These are phyloP conservation scores for Starmerella bombicola DNA, from an alignment of 805 yeast genomes.

Conservation along the genomic window DNA sequence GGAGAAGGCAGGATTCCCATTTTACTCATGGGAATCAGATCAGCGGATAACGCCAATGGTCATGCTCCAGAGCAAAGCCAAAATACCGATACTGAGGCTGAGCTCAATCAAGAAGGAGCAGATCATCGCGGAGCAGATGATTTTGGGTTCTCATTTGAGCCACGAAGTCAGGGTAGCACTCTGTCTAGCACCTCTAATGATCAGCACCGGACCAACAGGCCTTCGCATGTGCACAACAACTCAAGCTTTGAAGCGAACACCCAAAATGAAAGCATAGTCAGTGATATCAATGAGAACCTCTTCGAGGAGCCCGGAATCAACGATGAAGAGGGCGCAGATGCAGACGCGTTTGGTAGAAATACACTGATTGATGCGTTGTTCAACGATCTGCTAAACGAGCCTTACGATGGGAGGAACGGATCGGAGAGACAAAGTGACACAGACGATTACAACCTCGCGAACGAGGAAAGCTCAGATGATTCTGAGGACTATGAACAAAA, in stretches of 20 bases:
- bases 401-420: neutral
- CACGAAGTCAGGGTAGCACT: neutral
- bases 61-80: neutral
- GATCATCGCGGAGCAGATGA: neutral
- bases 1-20: slow-evolving; percentile 33
- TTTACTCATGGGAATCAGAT: slow-evolving; percentile 39
- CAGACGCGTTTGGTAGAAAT: too few relatives aligned
- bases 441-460: neutral
- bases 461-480: too few relatives aligned
- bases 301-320: too few relatives aligned
- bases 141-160: neutral
- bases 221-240: too few relatives aligned
- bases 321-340: too few relatives aligned
- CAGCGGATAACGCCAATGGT: slow-evolving; percentile 24
- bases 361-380: too few relatives aligned
- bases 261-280: too few relatives aligned
- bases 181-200: too few relatives aligned
- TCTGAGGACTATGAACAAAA: too few relatives aligned
- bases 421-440: neutral
- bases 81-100: neutral
- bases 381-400: neutral
- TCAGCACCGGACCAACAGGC: too few relatives aligned
- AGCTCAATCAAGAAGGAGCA: neutral
- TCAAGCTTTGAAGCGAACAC: too few relatives aligned
- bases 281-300: too few relatives aligned